Percentiles rank a stretch among this genome's conserved stretches.
phyloP scores from a whole-genome alignment of 352 stramenopile species.

The Phytophthora hibernalis region DNA sequence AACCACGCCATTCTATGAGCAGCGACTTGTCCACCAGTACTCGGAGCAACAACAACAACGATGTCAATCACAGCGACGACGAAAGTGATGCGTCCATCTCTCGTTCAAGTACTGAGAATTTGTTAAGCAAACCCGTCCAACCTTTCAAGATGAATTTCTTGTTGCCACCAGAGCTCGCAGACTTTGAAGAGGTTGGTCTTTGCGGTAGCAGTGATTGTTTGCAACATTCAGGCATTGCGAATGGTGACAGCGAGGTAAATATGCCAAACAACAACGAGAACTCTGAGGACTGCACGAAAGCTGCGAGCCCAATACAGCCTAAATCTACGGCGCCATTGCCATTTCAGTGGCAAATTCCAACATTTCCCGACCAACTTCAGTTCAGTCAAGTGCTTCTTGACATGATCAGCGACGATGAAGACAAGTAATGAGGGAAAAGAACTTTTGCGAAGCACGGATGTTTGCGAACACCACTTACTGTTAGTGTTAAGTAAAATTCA shows the following conservation, averaged over 20 bases:
- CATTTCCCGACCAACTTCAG: too few species aligned
- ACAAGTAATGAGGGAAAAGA: too few species aligned
- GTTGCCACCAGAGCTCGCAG: conserved; percentile 54
- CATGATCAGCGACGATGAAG: too few species aligned
- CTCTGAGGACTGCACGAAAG: not conserved
- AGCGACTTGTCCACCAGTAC: conserved; percentile 6
- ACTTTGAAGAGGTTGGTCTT: conserved; percentile 71
- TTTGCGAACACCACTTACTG: too few species aligned
- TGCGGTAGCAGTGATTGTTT: conserved; percentile 1
- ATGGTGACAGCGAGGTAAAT: not conserved
- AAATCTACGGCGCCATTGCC: not conserved
- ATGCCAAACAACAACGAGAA: not conserved
- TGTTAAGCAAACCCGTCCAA: not conserved
- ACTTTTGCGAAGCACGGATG: too few species aligned
- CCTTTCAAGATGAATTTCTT: conserved; percentile 21
- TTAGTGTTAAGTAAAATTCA: too few species aligned
- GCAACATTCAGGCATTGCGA: too few species aligned
- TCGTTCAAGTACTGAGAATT: not conserved
- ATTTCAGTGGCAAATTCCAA: too few species aligned
- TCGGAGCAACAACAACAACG: conserved; percentile 28
- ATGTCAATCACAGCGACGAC: conserved; percentile 25
- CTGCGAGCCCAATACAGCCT: not conserved
- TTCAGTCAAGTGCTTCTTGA: too few species aligned
- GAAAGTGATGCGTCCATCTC: conserved; percentile 4
- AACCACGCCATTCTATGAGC: too few species aligned